Evolutionary conservation across 495 filamentous ascomycete species (phyloP).

Genomic region (Penicillium coprophilum): DNA sequence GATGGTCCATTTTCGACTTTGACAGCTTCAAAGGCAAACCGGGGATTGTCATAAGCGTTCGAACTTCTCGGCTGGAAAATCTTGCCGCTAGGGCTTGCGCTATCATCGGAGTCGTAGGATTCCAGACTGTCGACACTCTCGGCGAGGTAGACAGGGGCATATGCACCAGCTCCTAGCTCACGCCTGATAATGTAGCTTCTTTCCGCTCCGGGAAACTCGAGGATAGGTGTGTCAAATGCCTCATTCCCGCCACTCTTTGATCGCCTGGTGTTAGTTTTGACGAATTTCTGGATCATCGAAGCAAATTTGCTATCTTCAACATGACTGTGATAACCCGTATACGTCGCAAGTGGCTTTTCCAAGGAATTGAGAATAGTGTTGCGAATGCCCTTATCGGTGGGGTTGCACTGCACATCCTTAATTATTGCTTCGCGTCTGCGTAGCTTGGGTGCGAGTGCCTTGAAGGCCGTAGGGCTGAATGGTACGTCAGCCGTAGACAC

Average conservation of each 20-base stretch:
- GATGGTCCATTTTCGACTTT: constrained; percentile 88
- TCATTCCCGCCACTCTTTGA: constrained; percentile 50
- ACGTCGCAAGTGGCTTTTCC: constrained; percentile 67
- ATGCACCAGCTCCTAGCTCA: constrained; percentile 92
- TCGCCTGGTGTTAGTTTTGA: constrained; percentile 63
- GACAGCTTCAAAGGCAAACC: constrained; percentile 71
- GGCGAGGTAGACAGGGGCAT: constrained; percentile 89
- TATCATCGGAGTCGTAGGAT: constrained; percentile 41
- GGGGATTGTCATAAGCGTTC: constrained; percentile 30
- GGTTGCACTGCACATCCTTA: constrained; percentile 82
- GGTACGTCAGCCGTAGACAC: constrained; percentile 40
- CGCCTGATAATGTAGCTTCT: constrained; percentile 72
- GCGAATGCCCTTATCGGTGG: constrained; percentile 71
- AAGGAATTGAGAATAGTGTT: constrained; percentile 69
- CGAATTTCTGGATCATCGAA: constrained; percentile 74
- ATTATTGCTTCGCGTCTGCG: constrained; percentile 61
- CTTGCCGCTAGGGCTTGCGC: constrained; percentile 27
- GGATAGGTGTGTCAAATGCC: constrained; percentile 61
- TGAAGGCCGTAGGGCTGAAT: constrained; percentile 53
- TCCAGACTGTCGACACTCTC: constrained; percentile 62
- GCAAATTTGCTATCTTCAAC: constrained; percentile 57
- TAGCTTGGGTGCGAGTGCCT: constrained; percentile 26
- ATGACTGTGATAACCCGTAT: constrained; percentile 76
- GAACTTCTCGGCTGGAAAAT: constrained; percentile 16
- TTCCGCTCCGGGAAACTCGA: constrained; percentile 62